phyloP scores from a whole-genome alignment of 2,329 filamentous ascomycete genomes.

The Sclerotinia subarctica region DNA sequence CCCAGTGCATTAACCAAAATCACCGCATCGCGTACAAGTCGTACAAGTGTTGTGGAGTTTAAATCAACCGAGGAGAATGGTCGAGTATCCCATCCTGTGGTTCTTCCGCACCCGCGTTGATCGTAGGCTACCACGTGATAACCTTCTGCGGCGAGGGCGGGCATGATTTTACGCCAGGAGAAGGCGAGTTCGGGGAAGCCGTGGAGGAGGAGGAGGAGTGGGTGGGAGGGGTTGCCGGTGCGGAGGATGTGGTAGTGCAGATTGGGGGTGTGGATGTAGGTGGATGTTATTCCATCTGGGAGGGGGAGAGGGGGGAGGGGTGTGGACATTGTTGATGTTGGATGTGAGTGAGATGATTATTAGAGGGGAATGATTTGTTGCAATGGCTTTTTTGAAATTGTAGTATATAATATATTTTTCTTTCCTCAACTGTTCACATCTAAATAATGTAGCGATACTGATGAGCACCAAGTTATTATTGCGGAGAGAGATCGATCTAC shows the following conservation, averaged over 20 bases:
- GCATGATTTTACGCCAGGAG: slow-evolving; percentile 65
- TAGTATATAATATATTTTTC: too few relatives aligned
- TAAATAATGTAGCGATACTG: too few relatives aligned
- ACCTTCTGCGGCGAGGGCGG: slow-evolving; percentile 54
- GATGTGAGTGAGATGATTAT: not conserved
- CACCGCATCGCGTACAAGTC: slow-evolving; percentile 59
- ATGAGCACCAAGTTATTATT: too few relatives aligned
- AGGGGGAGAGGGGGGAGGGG: not conserved
- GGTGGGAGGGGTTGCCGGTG: slow-evolving; percentile 47
- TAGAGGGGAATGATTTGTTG: not conserved
- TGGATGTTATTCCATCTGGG: not conserved
- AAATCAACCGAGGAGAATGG: slow-evolving; percentile 53
- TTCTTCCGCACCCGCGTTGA: slow-evolving; percentile 66
- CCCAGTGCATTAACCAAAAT: slow-evolving; percentile 59
- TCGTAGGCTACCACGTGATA: slow-evolving; percentile 67
- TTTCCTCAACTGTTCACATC: too few relatives aligned
- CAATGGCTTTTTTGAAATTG: not conserved
- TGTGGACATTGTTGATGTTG: not conserved
- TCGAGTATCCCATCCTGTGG: slow-evolving; percentile 56
- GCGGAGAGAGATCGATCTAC: too few relatives aligned
- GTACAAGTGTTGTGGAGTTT: slow-evolving; percentile 54
- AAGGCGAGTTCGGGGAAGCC: slow-evolving; percentile 68
- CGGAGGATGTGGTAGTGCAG: slow-evolving; percentile 56
- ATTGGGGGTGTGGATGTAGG: not conserved
- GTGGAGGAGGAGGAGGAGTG: slow-evolving; percentile 60